Base-by-base conservation (phyloP, 805 yeast genomes). In the Priceomyces castillae region DNA sequence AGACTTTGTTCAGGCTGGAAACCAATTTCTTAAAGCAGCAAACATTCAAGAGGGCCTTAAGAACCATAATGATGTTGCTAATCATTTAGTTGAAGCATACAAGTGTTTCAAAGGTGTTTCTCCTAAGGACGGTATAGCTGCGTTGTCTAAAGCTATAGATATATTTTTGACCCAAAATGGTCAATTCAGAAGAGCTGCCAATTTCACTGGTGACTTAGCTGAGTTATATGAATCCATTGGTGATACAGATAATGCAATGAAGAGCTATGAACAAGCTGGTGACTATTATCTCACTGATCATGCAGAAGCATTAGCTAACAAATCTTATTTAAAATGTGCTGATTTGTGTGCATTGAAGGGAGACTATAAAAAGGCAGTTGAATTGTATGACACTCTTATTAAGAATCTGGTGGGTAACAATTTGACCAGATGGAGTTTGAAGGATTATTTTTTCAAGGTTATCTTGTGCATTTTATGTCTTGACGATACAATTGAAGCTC, bases 261-360 rank as follows among this genome's bases (percentile, higher is more conserved):
- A 74, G 42, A 80, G 90, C 22, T 92, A 85, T 60, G 95, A 90
- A 59, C 86, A 84, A 55, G 97, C 99, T 9, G 97, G 96, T 33
- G 98, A 94, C 58, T 94, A 97, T 90, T 90, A 85, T 60, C 78
- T 81, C 43, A 88, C 92, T 48, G 99, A 94, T 65, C 90, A 89
- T 46, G 97, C 98, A 0, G 85, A 84, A 49, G 95, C 97, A 7
- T 63, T 92, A 44, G 80, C 96, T 19, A 90, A 83, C 66, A 94
- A 94, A 69, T 90, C 95, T 18, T 86, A 78, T 52, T 69, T 92
- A 51, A 89, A 89, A 62, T 85, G 90, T 50, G 98, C 98, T 1
- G 97, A 94, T 59, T 73, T 94, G 53, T 76, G 82, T 42, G 95
- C 96, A 14, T 50, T 65, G 22, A 53, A 64, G 16, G 90, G 83